Conservation (phyloP, 148 eudicot species). For the Simmondsia chinensis region DNA sequence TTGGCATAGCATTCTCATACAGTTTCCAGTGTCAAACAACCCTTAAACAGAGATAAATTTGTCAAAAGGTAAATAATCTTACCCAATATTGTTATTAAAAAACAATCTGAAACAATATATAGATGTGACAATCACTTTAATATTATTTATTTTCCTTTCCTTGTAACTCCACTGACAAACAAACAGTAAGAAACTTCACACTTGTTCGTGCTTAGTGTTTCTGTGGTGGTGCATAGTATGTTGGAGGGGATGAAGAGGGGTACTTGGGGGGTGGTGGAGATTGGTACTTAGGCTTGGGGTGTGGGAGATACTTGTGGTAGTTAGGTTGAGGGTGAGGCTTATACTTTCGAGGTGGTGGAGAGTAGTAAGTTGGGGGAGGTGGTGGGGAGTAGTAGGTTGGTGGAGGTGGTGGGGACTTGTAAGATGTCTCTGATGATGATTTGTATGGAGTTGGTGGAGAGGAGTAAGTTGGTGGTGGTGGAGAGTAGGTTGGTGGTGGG, state of each 20-base stretch:
- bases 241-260: neutral
- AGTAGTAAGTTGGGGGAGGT: neutral
- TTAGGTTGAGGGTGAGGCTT: neutral
- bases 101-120: too few species aligned
- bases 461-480: neutral
- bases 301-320: neutral
- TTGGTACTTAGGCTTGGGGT: neutral
- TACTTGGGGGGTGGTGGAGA: conserved; percentile 1
- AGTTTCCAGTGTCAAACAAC: too few species aligned
- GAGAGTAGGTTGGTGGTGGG: neutral
- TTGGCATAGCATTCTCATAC: too few species aligned
- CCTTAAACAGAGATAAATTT: too few species aligned
- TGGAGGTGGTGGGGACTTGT: neutral
- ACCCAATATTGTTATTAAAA: too few species aligned
- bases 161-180: too few species aligned
- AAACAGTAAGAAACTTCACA: too few species aligned
- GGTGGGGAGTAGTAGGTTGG: neutral
- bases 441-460: neutral
- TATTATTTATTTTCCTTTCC: too few species aligned
- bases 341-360: neutral
- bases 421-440: neutral
- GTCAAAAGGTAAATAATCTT: too few species aligned
- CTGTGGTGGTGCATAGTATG: neutral
- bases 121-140: too few species aligned
- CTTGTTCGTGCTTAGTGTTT: too few species aligned